Conservation (phyloP, 805 yeast genomes). For the Yarrowia sp. region DNA sequence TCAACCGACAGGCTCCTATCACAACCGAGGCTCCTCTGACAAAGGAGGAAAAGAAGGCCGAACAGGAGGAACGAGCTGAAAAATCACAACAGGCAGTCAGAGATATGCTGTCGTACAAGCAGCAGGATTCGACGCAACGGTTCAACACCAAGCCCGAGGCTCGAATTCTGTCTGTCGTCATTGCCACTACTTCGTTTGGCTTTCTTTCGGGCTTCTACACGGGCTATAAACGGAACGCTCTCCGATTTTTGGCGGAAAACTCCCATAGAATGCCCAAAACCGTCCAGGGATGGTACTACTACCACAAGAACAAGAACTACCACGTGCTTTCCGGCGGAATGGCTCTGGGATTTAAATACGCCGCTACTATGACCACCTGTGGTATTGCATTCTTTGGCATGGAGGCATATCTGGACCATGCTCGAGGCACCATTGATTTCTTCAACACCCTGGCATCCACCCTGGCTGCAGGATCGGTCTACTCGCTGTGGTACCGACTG, state of each 20-base stretch:
- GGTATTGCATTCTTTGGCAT: conserved; percentile 62
- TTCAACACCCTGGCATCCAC: conserved; percentile 68
- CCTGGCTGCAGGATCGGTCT: conserved; percentile 58
- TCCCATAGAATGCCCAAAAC: conserved; percentile 80
- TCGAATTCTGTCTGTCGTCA: conserved; percentile 34
- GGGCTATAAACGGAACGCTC: conserved; percentile 63
- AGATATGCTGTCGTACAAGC: conserved; percentile 29
- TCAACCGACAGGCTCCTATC: background rate
- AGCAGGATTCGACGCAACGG: conserved; percentile 32
- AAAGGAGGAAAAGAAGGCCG: background rate
- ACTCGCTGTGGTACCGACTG: conserved; percentile 56
- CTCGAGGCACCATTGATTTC: conserved; percentile 64
- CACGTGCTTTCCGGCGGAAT: conserved; percentile 67
- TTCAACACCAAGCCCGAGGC: conserved; percentile 38
- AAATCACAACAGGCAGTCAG: conserved; percentile 22
- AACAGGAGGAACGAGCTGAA: conserved; percentile 13
- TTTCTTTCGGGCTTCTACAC: conserved; percentile 59
- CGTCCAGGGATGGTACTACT: conserved; percentile 86
- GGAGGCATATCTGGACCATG: conserved; percentile 66
- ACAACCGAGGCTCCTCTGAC: conserved; percentile 3
- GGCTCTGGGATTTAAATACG: conserved; percentile 56
- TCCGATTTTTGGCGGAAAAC: conserved; percentile 75
- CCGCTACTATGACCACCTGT: conserved; percentile 54
- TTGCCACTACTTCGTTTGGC: conserved; percentile 44
- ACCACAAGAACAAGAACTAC: conserved; percentile 83